Base-by-base conservation (phyloP, 208 protist species). In the Polymyxa betae region DNA sequence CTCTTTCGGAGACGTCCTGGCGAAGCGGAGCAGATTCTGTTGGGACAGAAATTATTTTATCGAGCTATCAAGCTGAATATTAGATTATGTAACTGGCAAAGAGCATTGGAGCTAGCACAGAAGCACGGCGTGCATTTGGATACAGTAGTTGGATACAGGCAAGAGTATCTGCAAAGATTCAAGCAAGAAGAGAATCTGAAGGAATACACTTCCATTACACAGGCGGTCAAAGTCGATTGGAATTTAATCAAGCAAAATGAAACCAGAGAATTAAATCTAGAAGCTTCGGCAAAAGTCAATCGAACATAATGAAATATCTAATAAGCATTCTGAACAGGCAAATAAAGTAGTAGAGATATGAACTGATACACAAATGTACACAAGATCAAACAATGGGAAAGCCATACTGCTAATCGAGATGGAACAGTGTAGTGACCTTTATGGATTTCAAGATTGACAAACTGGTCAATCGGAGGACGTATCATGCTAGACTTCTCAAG, bases 21-120 rank as follows among this genome's bases (percentile, higher is more conserved):
- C 40, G 90, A 91, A 88, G 90, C 90, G 12, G 90, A 91, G 16
- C 78, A 88, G 16, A 91, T 91, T 35, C 41, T 91, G 0, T 52
- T 91, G 1, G 49, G 88, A 24, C 45, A 77, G 0, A 72, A 88
- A 0, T 68, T 87, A 20, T 46, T 91, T 20, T 91, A 88, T 46
- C 10, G 90, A 12, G 90, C 90, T 0, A 78, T 91, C 20, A 88
- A 91, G 54, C 64, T 91, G 72, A 91, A 88, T 35, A 52, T 91
- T 0, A 29, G n/a, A 0, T 12, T 91, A 0, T 54, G 44, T 38
- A 88, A 88, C 44, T 91, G 90, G 90, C 68, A 88, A 0, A 45
- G 54, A 24, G 90, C 90, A 5, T 45, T 89, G 10, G 40, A 60
- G 0, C 87, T 91, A 0, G 90, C 90, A 20, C 87, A 91, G 54